Evolutionary conservation across 345 rosid species (phyloP).

Genomic region (Capsella bursapastoris): DNA sequence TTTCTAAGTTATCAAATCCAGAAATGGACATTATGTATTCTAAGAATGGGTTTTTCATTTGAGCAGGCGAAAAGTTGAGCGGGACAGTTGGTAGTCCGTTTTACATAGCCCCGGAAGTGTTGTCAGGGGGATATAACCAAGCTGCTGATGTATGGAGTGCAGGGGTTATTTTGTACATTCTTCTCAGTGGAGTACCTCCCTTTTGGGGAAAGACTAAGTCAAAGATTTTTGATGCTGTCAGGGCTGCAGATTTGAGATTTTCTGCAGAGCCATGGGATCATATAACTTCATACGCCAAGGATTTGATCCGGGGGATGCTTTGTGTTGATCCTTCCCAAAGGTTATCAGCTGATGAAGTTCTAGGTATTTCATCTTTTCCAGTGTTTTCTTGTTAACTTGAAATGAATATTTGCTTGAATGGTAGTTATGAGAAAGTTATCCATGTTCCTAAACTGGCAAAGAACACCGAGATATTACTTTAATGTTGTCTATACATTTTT

Average conservation of each 20-base stretch:
- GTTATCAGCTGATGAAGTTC: conserved; percentile 65
- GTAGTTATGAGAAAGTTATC: neutral
- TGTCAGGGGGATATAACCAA: conserved; percentile 69
- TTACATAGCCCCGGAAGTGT: conserved; percentile 78
- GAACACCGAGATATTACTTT: neutral
- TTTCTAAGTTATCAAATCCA: neutral
- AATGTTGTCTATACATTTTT: neutral
- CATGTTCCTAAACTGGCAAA: neutral
- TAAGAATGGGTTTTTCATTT: conserved; percentile 34
- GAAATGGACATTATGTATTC: neutral
- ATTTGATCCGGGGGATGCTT: conserved; percentile 77
- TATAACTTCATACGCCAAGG: conserved; percentile 65
- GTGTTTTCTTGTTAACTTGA: neutral
- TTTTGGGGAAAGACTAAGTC: conserved; percentile 85
- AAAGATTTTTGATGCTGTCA: conserved; percentile 82
- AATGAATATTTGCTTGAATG: neutral
- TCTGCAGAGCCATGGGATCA: conserved; percentile 71
- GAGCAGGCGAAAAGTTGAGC: conserved; percentile 60
- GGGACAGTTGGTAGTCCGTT: conserved; percentile 80
- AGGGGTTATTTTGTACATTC: conserved; percentile 72
- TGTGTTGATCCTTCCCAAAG: conserved; percentile 71
- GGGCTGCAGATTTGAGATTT: conserved; percentile 74
- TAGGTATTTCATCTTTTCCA: conserved; percentile 49
- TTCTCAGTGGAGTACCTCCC: conserved; percentile 75
- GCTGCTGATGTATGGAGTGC: conserved; percentile 89